Percentiles rank a stretch among this genome's conserved stretches.
Conservation (phyloP, 2,329 filamentous ascomycete genomes). For the Pleochaeta shiraiana region DNA sequence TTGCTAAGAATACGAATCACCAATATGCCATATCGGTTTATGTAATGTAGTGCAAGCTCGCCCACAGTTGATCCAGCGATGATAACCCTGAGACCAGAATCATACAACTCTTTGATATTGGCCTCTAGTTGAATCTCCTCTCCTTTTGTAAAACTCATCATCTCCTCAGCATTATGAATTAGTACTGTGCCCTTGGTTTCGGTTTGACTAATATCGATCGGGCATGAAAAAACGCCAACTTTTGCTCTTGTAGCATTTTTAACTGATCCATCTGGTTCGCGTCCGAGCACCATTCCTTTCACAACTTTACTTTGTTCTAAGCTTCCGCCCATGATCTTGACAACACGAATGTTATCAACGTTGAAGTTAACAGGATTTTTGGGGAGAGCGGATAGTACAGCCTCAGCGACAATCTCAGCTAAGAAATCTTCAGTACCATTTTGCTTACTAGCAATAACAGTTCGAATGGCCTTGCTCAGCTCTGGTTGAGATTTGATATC, state of each 20-base stretch:
- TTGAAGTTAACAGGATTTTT: constrained; percentile 96
- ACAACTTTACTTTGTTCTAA: constrained; percentile 87
- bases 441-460: constrained; percentile 93
- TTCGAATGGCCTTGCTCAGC: constrained; percentile 85
- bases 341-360: constrained; percentile 95
- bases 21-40: constrained; percentile 91
- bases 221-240: constrained; percentile 91
- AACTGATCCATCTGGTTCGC: constrained; percentile 76
- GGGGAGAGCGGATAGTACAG: constrained; percentile 67
- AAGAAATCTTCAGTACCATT: constrained; percentile 81
- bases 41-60: constrained; percentile 89
- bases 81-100: constrained; percentile 79
- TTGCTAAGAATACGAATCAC: constrained; percentile 96
- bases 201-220: constrained; percentile 87
- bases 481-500: constrained; percentile 63
- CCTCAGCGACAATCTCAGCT: constrained; percentile 69
- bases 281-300: constrained; percentile 95
- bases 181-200: constrained; percentile 98
- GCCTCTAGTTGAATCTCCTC: constrained; percentile 85
- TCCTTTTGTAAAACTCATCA: constrained; percentile 95
- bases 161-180: constrained; percentile 92
- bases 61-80: constrained; percentile 86
- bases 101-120: constrained; percentile 84
- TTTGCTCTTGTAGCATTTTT: constrained; percentile 89
- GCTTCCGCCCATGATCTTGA: constrained; percentile 98